phyloP scores from a whole-genome alignment of 768 basidiomycete genomes.

The Leccinellum rugosiceps region DNA sequence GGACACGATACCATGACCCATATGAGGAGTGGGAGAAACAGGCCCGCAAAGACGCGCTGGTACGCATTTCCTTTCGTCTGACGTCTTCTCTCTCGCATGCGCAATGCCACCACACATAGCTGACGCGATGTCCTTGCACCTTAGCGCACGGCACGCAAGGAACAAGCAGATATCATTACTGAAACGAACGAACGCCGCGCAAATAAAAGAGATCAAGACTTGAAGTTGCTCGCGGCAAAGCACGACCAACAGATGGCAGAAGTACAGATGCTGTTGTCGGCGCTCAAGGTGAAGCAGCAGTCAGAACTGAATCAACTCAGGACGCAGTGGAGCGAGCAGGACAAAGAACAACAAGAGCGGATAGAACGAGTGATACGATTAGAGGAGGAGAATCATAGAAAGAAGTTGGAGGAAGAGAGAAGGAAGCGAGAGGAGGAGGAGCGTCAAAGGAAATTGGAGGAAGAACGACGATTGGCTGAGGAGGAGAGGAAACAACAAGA shows the following conservation, averaged over 20 bases:
- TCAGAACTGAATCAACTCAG: constrained; percentile 44
- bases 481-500: constrained; percentile 40
- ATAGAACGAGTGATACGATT: constrained; percentile 60
- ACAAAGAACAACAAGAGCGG: constrained; percentile 47
- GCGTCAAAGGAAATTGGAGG: constrained; percentile 45
- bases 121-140: background rate
- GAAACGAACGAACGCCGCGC: constrained; percentile 17
- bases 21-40: constrained; percentile 53
- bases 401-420: constrained; percentile 54
- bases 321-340: constrained; percentile 44
- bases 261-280: constrained; percentile 44
- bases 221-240: constrained; percentile 34
- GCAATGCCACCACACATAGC: background rate
- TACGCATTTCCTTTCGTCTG: constrained; percentile 20
- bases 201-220: constrained; percentile 7
- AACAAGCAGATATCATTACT: constrained; percentile 19
- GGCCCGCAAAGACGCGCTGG: constrained; percentile 44
- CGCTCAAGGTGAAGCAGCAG: constrained; percentile 43
- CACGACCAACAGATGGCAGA: constrained; percentile 53
- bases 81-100: background rate
- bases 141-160: constrained; percentile 40
- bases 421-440: constrained; percentile 49
- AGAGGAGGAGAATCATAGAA: constrained; percentile 59
- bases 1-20: constrained; percentile 41
- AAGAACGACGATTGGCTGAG: constrained; percentile 41